Conservation (phyloP, 805 yeast genomes). For the Saccharomycopsis malanga region DNA sequence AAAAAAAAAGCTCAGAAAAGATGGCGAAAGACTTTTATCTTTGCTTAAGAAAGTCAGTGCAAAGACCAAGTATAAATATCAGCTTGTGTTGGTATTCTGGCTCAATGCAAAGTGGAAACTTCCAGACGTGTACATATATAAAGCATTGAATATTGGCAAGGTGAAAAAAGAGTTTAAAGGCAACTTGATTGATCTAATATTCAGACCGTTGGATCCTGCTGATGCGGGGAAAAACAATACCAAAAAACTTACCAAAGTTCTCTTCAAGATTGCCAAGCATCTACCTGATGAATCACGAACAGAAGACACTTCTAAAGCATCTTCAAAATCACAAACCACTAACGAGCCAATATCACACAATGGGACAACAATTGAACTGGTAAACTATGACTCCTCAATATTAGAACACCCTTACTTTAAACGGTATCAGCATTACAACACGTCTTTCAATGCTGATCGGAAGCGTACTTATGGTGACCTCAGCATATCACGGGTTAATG, state of each 20-base stretch:
- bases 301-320: neutral
- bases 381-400: too few species aligned
- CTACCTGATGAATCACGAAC: conserved; percentile 9
- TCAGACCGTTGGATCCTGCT: conserved; percentile 11
- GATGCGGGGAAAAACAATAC: too few species aligned
- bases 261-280: conserved; percentile 14
- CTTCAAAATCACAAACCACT: neutral
- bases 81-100: conserved; percentile 39
- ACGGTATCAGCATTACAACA: conserved; percentile 3
- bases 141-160: conserved; percentile 8
- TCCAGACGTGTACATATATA: conserved; percentile 14
- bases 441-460: too few species aligned
- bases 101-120: conserved; percentile 22
- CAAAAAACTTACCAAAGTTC: neutral
- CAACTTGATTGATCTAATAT: conserved; percentile 12
- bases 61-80: conserved; percentile 34
- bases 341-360: neutral
- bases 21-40: too few species aligned
- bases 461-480: too few species aligned
- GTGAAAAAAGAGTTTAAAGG: conserved; percentile 8
- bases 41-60: too few species aligned
- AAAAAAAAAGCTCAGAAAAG: too few species aligned
- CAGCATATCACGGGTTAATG: too few species aligned
- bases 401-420: conserved; percentile 20
- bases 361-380: neutral